Evolutionary conservation across 2,329 filamentous ascomycete species (phyloP), one percentile per base, ranked within the genome.

Genomic region (Clonostachys solani): DNA sequence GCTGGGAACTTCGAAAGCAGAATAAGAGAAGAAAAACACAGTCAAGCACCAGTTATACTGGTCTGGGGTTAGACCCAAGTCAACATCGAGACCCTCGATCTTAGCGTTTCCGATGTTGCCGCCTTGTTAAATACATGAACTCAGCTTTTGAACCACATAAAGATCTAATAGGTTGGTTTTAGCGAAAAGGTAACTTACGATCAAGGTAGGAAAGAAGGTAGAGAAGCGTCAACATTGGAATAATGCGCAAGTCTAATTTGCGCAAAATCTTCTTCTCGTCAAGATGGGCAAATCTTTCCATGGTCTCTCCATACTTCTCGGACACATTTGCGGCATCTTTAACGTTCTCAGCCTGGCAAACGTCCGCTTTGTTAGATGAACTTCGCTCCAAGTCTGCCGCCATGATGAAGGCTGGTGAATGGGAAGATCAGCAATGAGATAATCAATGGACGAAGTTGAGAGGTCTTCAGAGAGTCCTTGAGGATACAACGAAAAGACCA

Each of bases 1-100:
- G 47, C 85, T 89, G 16, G 88, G 71, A 0, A 86, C 80, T 59
- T 92, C 88, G 52, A 89, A 89, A 17, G 86, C 72, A 3, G 86
- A 75, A 60, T 94, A 94, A 2, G 85, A 63, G 52, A 92, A 80
- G 72, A 92, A 94, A 72, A 95, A 94, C 50, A 90, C 80, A 5
- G 74, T 75, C 6, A 86, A 72, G 43, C 81, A 77, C 56, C 81
- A 74, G 63, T 91, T 92, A 66, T 91, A 94, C 60, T 90, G 77
- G 48, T 80, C 74, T 5, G 77, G 62, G 0, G 76, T 78, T 72
- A 92, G 80, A 13, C 74, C 51, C 15, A 79, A 60, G 46, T 77
- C 72, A 49, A 80, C 68, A 40, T 74, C 68, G 1, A 81, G 65
- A 2, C 74, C 75, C 54, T 77, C 75, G 45, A 87, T 84, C 61